Evolutionary conservation across 108 stramenopile genomes (phyloP), one percentile per base, ranked within the genome.

Genomic region (Cylindrotheca closterium): DNA sequence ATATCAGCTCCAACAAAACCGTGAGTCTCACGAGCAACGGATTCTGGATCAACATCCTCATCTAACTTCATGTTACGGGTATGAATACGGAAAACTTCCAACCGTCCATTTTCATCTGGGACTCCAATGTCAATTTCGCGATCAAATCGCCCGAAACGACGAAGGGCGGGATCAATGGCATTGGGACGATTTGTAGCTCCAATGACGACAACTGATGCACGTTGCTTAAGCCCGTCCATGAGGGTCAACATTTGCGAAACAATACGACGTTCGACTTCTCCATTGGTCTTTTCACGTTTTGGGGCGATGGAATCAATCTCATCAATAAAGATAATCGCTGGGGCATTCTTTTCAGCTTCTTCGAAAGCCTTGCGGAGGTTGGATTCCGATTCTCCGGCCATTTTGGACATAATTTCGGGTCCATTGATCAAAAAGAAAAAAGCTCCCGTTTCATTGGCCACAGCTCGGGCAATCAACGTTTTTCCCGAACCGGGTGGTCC

Each of bases 381-480:
- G 47, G 91, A 91, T 76, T 99, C 99, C 2, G 89, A 91, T 67
- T 99, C 99, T 27, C 99, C 99, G 10, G 99, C 97, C 99, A 99
- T 99, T 81, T 99, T 99, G 74, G 88, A 91, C 99, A 99, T 99
- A 85, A 99, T 99, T 71, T 99, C 99, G 8, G 99, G 99, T 4
- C 99, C 99, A 74, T 99, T 99, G 89, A 99, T 99, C 46, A 99
- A 79, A 82, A 99, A 98, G 81, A 99, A 99, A 80, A 99, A 98
- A 24, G 97, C 97, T 26, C 99, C 99, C 4, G 99, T 99, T 67
- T 99, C 99, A 74, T 99, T 99, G 34, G 99, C 99, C 30, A 99
- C 98, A 45, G 99, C 99, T 24, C 96, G 88, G 7, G 99, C 99
- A 67, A 99, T 99, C 30, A 99, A 80, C 1, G 99, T 99, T 88